Conservation (phyloP, 2,329 filamentous ascomycete species). For the Leptographium flavum region DNA sequence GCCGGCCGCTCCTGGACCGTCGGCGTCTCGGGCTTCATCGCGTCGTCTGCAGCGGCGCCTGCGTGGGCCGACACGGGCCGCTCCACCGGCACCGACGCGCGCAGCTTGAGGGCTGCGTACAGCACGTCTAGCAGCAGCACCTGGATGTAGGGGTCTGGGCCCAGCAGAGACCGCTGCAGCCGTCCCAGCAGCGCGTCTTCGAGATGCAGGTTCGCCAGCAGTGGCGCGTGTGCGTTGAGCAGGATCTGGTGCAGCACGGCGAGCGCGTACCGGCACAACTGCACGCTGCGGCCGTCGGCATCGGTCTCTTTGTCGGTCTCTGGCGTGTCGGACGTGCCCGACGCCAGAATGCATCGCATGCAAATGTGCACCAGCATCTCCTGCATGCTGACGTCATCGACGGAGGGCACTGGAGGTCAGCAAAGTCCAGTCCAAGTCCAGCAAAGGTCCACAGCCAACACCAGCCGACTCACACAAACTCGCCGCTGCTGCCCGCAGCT, state of each 20-base stretch:
- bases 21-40: too few species aligned
- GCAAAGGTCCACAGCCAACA: neutral
- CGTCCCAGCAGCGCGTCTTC: constrained; percentile 58
- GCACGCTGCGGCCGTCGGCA: constrained; percentile 38
- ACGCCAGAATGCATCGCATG: constrained; percentile 42
- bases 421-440: neutral
- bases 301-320: too few species aligned
- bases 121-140: constrained; percentile 67
- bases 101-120: constrained; percentile 56
- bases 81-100: constrained; percentile 27
- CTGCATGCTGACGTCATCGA: constrained; percentile 46
- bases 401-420: constrained; percentile 15
- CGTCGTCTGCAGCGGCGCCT: too few species aligned
- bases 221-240: constrained; percentile 43
- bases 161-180: constrained; percentile 44
- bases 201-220: constrained; percentile 48
- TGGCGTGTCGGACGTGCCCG: constrained; percentile 12
- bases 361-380: constrained; percentile 54
- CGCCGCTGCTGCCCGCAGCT: constrained; percentile 28
- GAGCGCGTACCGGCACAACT: constrained; percentile 58
- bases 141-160: constrained; percentile 57
- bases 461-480: constrained; percentile 35
- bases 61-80: constrained; percentile 22
- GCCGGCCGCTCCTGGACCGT: too few species aligned
- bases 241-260: constrained; percentile 57